These are phyloP conservation scores for Nevesoporus exiguus DNA, from an alignment of 768 basidiomycete species.

Conservation along the genomic window DNA sequence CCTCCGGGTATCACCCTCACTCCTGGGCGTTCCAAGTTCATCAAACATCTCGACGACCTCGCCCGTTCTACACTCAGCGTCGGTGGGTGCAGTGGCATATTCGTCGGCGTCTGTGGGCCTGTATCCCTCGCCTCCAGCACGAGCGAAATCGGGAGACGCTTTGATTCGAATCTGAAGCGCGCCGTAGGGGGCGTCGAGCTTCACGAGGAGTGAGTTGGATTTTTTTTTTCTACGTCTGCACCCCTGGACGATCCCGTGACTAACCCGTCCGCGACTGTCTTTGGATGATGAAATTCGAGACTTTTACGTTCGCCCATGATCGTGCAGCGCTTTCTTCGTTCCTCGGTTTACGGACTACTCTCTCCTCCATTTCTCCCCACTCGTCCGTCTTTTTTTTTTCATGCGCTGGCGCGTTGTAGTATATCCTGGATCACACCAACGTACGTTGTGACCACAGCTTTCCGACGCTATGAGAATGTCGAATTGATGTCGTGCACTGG, in stretches of 20 bases:
- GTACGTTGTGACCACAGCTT: neutral
- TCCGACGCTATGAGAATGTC: neutral
- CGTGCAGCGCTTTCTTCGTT: too few relatives aligned
- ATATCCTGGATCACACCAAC: too few relatives aligned
- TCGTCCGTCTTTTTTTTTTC: too few relatives aligned
- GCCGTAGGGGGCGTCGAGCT: slow-evolving; percentile 39
- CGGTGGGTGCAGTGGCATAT: slow-evolving; percentile 34
- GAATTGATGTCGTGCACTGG: too few relatives aligned
- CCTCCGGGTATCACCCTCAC: slow-evolving; percentile 42
- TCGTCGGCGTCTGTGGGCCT: slow-evolving; percentile 45
- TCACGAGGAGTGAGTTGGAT: slow-evolving; percentile 35
- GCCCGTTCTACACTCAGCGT: slow-evolving; percentile 38
- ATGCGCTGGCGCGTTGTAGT: too few relatives aligned
- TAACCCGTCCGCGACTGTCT: neutral
- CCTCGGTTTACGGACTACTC: too few relatives aligned
- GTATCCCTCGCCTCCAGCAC: slow-evolving; percentile 31
- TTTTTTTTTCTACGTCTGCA: too few relatives aligned
- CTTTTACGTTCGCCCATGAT: too few relatives aligned
- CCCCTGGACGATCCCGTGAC: slow-evolving; percentile 7
- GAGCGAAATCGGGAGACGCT: slow-evolving; percentile 28
- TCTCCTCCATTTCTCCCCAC: too few relatives aligned
- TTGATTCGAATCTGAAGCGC: slow-evolving; percentile 26
- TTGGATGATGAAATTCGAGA: slow-evolving; percentile 9
- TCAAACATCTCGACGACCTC: slow-evolving; percentile 43
- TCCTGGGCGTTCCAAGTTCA: slow-evolving; percentile 52